These are phyloP conservation scores for Holtermannia corniformis DNA, from an alignment of 768 basidiomycete genomes.

Conservation along the genomic window DNA sequence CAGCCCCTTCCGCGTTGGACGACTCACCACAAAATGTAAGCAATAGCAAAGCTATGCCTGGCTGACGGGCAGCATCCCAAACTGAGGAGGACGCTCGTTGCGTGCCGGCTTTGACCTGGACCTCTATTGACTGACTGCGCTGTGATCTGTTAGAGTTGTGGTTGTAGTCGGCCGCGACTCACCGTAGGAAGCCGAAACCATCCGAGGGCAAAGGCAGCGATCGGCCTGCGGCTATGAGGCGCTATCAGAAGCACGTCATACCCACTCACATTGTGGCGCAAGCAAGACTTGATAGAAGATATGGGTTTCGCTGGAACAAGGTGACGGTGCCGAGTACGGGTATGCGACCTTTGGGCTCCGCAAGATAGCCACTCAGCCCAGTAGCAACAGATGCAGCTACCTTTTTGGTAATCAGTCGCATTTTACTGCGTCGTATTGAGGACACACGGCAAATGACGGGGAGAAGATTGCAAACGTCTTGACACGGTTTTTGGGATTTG, in stretches of 20 bases:
- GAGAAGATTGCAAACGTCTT: neutral
- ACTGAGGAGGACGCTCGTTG: neutral
- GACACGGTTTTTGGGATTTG: neutral
- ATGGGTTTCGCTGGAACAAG: neutral
- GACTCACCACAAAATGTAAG: neutral
- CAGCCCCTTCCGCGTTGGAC: too few species aligned
- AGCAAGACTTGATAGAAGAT: neutral
- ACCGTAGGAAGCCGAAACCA: too few species aligned
- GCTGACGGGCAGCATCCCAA: neutral
- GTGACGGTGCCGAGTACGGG: neutral
- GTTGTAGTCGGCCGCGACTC: too few species aligned
- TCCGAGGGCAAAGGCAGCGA: too few species aligned
- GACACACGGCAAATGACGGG: neutral
- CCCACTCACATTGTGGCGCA: neutral
- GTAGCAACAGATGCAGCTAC: too few species aligned
- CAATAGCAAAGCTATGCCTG: neutral
- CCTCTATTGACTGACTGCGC: too few species aligned
- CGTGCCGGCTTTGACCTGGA: neutral
- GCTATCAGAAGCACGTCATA: neutral
- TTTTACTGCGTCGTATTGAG: too few species aligned
- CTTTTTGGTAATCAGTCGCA: too few species aligned
- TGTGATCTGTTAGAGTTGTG: too few species aligned
- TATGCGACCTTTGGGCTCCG: neutral
- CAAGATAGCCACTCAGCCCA: too few species aligned
- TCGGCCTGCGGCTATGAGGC: too few species aligned